A percentile compares a stretch with the other conserved stretches of the same genome.
These are phyloP conservation scores for Calonectria leucothoes DNA, from an alignment of 2,329 filamentous ascomycete genomes.

Conservation along the genomic window DNA sequence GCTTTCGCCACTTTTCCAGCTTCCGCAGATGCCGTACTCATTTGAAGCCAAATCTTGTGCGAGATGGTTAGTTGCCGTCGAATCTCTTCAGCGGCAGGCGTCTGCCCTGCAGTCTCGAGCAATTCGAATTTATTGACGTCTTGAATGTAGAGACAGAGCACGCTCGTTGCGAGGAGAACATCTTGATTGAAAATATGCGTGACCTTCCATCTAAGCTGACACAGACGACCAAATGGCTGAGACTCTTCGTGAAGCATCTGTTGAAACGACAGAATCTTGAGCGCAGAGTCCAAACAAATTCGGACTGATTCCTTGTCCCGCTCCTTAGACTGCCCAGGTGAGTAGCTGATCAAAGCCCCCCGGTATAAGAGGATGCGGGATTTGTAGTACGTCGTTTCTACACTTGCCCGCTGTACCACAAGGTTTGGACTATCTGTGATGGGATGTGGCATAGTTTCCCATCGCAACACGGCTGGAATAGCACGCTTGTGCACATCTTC, in stretches of 20 bases:
- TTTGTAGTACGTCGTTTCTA: slow-evolving; percentile 25
- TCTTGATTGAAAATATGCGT: slow-evolving; percentile 26
- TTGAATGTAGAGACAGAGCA: slow-evolving; percentile 28
- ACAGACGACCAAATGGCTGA: slow-evolving; percentile 29
- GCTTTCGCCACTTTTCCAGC: slow-evolving; percentile 28
- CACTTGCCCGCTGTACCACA: slow-evolving; percentile 26
- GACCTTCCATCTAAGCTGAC: slow-evolving; percentile 25
- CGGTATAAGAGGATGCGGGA: slow-evolving; percentile 25
- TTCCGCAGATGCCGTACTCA: slow-evolving; percentile 24
- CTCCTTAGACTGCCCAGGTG: slow-evolving; percentile 17
- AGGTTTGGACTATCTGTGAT: slow-evolving; percentile 29
- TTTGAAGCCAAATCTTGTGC: slow-evolving; percentile 28
- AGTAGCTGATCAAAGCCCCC: slow-evolving; percentile 21
- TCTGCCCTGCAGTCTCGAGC: slow-evolving; percentile 15
- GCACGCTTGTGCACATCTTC: slow-evolving; percentile 21
- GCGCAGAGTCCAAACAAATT: slow-evolving; percentile 26
- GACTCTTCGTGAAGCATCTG: slow-evolving; percentile 28
- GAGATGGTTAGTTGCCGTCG: slow-evolving; percentile 20
- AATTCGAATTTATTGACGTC: slow-evolving; percentile 26
- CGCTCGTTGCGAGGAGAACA: slow-evolving; percentile 27
- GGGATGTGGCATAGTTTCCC: slow-evolving; percentile 18
- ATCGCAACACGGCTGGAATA: slow-evolving; percentile 22
- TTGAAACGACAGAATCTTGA: slow-evolving; percentile 28
- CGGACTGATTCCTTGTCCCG: slow-evolving; percentile 14
- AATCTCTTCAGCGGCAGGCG: slow-evolving; percentile 20